phyloP scores from a whole-genome alignment of 805 yeast genomes.

The Kodamaea laetipori region DNA sequence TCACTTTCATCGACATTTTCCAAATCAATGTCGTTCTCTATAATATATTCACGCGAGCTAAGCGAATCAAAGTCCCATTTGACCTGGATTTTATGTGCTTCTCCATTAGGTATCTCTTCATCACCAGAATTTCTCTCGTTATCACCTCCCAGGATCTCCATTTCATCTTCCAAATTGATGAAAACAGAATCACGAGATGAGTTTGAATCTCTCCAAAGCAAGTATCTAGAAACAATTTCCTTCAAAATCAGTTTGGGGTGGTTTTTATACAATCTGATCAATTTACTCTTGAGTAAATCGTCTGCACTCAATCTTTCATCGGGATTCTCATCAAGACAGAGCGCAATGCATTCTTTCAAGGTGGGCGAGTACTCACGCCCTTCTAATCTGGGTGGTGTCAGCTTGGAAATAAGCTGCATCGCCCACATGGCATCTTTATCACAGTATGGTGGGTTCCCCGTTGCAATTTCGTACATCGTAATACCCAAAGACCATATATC shows the following conservation, averaged over 20 bases:
- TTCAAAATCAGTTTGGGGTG: constrained; percentile 61
- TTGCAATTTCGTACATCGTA: constrained; percentile 89
- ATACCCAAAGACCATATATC: constrained; percentile 98
- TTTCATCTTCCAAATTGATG: constrained; percentile 21
- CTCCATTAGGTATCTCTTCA: constrained; percentile 12
- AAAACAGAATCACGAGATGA: constrained; percentile 56
- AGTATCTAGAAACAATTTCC: constrained; percentile 73
- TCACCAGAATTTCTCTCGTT: neutral
- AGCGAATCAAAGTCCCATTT: constrained; percentile 92
- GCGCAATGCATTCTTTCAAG: constrained; percentile 84
- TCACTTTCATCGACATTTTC: constrained; percentile 28
- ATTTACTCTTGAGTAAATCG: constrained; percentile 72
- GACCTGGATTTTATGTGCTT: constrained; percentile 40
- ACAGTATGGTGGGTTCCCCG: constrained; percentile 97
- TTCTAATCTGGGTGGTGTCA: constrained; percentile 92
- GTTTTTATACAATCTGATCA: constrained; percentile 63
- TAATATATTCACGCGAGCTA: constrained; percentile 69
- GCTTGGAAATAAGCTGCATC: constrained; percentile 88
- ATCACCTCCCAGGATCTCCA: neutral
- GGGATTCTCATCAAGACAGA: constrained; percentile 92
- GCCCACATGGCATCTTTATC: constrained; percentile 95
- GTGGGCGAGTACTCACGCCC: constrained; percentile 78
- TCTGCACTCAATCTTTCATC: constrained; percentile 87
- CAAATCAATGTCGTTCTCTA: constrained; percentile 64
- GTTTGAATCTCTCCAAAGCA: constrained; percentile 73